These are phyloP conservation scores for Purshia tridentata DNA, from an alignment of 306 rosid genomes.

Conservation along the genomic window DNA sequence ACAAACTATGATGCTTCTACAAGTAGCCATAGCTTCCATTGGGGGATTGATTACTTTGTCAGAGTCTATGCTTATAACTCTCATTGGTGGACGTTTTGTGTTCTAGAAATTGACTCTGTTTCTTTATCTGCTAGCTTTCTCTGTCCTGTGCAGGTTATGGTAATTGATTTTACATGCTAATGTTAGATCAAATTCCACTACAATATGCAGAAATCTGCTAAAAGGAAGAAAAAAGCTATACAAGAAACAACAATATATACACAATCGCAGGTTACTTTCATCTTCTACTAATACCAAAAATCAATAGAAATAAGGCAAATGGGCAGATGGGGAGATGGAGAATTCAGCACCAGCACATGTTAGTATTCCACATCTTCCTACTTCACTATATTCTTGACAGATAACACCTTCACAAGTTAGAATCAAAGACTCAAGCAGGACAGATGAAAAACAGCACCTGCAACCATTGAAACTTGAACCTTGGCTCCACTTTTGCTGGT, in stretches of 20 bases:
- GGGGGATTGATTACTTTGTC: slow-evolving; percentile 6
- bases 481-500: background rate
- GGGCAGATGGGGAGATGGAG: background rate
- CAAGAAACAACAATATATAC: background rate
- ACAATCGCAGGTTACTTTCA: background rate
- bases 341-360: background rate
- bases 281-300: background rate
- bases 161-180: background rate
- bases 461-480: background rate
- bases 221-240: background rate
- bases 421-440: background rate
- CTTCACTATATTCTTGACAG: background rate
- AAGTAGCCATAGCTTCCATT: background rate
- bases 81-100: background rate
- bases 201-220: background rate
- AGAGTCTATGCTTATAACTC: background rate
- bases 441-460: background rate
- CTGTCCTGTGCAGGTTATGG: background rate
- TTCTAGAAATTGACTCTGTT: slow-evolving; percentile 10
- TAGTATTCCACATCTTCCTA: background rate
- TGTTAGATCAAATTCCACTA: background rate
- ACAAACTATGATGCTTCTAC: slow-evolving; percentile 8
- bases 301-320: background rate
- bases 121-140: slow-evolving; percentile 18
- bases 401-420: background rate